A percentile compares a stretch with the other conserved stretches of the same genome.
These are phyloP conservation scores for Aspergillus fijiensis DNA, from an alignment of 2,329 filamentous ascomycete genomes.

Conservation along the genomic window DNA sequence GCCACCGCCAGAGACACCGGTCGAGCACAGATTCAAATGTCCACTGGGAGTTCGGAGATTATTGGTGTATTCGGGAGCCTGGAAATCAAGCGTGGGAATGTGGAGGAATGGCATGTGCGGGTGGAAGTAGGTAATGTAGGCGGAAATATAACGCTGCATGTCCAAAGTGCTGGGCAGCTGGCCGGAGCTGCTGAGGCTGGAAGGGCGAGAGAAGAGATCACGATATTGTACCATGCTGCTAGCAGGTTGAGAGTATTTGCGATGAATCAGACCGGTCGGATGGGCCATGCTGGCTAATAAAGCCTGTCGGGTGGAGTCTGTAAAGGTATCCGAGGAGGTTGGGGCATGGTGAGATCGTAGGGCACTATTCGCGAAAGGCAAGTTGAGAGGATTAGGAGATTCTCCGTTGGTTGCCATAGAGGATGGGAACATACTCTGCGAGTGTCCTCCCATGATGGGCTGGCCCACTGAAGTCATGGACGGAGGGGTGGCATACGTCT, in stretches of 20 bases:
- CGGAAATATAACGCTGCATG: slow-evolving; percentile 83
- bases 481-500: slow-evolving; percentile 76
- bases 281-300: slow-evolving; percentile 62
- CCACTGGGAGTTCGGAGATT: slow-evolving; percentile 58
- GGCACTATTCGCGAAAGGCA: slow-evolving; percentile 59
- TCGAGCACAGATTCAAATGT: slow-evolving; percentile 52
- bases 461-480: slow-evolving; percentile 73
- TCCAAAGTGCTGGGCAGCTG: slow-evolving; percentile 76
- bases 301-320: slow-evolving; percentile 64
- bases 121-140: slow-evolving; percentile 90
- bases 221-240: slow-evolving; percentile 49
- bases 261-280: slow-evolving; percentile 55
- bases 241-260: slow-evolving; percentile 61
- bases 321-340: slow-evolving; percentile 64
- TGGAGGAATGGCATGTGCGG: slow-evolving; percentile 95
- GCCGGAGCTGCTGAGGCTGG: slow-evolving; percentile 45
- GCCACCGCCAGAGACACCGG: slow-evolving; percentile 68
- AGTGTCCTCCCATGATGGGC: slow-evolving; percentile 65
- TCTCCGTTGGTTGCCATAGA: slow-evolving; percentile 45
- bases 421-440: slow-evolving; percentile 52
- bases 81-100: slow-evolving; percentile 86
- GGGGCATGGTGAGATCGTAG: slow-evolving; percentile 60
- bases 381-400: slow-evolving; percentile 49
- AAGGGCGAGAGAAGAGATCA: slow-evolving; percentile 36
- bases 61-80: slow-evolving; percentile 66